Evolutionary conservation across 495 filamentous ascomycete species (phyloP), one percentile per base, ranked within the genome.

Genomic region (Staphylotrichum tortipilum): DNA sequence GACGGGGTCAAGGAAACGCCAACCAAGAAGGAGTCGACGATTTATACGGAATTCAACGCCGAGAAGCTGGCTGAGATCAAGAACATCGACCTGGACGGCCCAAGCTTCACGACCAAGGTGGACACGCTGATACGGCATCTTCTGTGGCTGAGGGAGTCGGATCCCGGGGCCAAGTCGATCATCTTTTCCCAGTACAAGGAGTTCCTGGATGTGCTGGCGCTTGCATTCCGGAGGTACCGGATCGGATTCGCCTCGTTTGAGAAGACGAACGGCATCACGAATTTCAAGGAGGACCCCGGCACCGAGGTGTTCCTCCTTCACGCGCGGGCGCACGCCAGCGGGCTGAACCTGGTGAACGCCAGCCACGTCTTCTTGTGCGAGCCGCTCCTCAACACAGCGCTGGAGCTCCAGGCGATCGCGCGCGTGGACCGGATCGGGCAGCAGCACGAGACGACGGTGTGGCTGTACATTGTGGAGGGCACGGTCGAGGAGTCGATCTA

Each of bases 331-430:
- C 88, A 95, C 60, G 85, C 88, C 3, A 86, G 86, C 1, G 91
- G 91, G 0, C 68, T 98, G 23, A 98, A 90, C 54, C 73, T 98
- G 4, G 81, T 95, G 54, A 90, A 91, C 62, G 92, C 91, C 4
- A 95, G 82, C 10, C 87, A 98, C 62, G 89, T 98, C 1, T 91
- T 98, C 56, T 71, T 98, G 7, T 95, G 89, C 64, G 91, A 98
- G 64, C 91, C 91, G 1, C 68, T 96, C 4, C 79, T 96, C 55
- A 95, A 96, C 61, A 86, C 90, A 6, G 88, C 91, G 2, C 80
- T 98, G 8, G 91, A 96, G 58, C 76, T 95, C 6, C 91, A 98
- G 60, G 91, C 89, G 3, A 94, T 96, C 56, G 88, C 89, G 6
- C 83, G 91, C 40, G 89, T 98, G 0, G 88, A 98, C 63, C 78